These are phyloP conservation scores for Lizanozyma gosingica DNA, from an alignment of 1,139 yeast genomes.

Conservation along the genomic window DNA sequence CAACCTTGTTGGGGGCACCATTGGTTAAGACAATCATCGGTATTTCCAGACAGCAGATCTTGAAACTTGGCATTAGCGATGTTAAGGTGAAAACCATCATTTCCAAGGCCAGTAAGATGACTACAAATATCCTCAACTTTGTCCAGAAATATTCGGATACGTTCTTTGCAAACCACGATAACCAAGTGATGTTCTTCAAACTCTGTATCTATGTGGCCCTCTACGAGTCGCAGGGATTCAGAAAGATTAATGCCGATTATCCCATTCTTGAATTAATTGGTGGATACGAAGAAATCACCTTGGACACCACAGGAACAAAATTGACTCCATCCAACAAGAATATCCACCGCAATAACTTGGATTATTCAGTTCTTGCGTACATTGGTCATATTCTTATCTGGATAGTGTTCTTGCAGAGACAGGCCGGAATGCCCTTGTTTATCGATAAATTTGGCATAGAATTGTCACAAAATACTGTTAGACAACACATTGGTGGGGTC, in stretches of 20 bases:
- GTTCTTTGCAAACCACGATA: slow-evolving; percentile 19
- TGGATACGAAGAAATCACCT: slow-evolving; percentile 25
- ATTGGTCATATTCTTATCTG: slow-evolving; percentile 36
- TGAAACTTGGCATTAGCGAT: slow-evolving; percentile 24
- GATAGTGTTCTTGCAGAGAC: slow-evolving; percentile 23
- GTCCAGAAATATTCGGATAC: slow-evolving; percentile 18
- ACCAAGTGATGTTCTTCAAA: slow-evolving; percentile 18
- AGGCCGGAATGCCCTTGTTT: slow-evolving; percentile 11
- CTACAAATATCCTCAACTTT: slow-evolving; percentile 21
- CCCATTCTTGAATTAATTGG: slow-evolving; percentile 25
- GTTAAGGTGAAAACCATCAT: slow-evolving; percentile 33
- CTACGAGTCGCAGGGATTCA: slow-evolving; percentile 31
- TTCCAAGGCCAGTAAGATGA: slow-evolving; percentile 25
- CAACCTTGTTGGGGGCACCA: slow-evolving; percentile 24
- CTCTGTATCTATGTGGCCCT: slow-evolving; percentile 32
- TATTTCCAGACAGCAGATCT: slow-evolving; percentile 28
- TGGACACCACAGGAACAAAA: slow-evolving; percentile 26
- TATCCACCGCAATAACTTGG: slow-evolving; percentile 29
- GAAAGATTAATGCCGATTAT: slow-evolving; percentile 17
- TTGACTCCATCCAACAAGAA: slow-evolving; percentile 28
- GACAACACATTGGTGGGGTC: slow-evolving; percentile 29
- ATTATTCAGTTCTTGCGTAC: slow-evolving; percentile 31
- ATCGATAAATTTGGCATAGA: slow-evolving; percentile 15
- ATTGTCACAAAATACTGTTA: slow-evolving; percentile 13
- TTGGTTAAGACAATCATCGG: slow-evolving; percentile 36